Conservation (phyloP, 345 rosid species). For the Cardamine resedifolia region DNA sequence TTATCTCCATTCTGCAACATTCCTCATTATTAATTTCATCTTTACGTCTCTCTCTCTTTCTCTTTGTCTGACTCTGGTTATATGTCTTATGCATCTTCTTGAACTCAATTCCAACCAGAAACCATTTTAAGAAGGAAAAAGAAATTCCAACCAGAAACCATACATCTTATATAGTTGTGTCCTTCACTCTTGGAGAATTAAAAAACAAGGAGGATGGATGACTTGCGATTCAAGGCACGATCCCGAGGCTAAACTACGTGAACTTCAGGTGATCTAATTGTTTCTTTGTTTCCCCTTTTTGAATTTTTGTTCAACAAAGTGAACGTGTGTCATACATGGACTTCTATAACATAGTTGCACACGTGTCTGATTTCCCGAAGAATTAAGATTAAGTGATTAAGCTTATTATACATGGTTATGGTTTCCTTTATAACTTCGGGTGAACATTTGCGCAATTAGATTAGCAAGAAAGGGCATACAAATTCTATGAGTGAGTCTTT, state of each 20-base stretch:
- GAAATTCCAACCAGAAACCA: slow-evolving; percentile 33
- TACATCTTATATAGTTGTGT: slow-evolving; percentile 15
- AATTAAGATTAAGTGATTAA: background rate
- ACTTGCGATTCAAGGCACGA: slow-evolving; percentile 36
- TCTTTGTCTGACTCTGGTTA: slow-evolving; percentile 18
- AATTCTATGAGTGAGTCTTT: background rate
- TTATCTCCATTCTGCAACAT: slow-evolving; percentile 32
- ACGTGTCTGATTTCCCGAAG: background rate
- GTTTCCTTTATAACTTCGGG: background rate
- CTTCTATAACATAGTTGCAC: background rate
- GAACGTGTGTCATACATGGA: background rate
- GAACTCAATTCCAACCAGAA: slow-evolving; percentile 35
- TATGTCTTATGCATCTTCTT: slow-evolving; percentile 25
- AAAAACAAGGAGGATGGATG: slow-evolving; percentile 15
- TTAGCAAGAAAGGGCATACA: slow-evolving; percentile 1
- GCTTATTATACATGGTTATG: slow-evolving; percentile 7
- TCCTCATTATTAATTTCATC: slow-evolving; percentile 27
- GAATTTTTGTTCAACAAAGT: background rate
- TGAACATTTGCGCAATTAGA: background rate
- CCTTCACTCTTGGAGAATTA: slow-evolving; percentile 13
- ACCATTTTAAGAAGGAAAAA: background rate
- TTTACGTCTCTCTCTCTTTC: slow-evolving; percentile 19
- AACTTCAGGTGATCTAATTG: slow-evolving; percentile 25
- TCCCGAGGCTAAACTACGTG: background rate
- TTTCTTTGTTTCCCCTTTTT: slow-evolving; percentile 18